Conservation (phyloP, 2,329 filamentous ascomycete species). For the Xylaria sp. region DNA sequence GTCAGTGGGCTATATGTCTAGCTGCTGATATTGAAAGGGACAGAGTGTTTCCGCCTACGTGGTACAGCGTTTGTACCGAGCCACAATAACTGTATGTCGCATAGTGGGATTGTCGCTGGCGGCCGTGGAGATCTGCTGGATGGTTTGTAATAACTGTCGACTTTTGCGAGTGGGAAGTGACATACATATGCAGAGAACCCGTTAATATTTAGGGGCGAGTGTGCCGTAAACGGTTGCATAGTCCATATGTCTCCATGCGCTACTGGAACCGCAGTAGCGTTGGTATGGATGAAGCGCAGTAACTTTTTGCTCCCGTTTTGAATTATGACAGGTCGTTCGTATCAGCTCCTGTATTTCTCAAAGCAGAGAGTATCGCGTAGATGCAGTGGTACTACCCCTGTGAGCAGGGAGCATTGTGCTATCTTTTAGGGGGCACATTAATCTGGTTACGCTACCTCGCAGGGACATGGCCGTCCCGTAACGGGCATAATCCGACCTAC, state of each 20-base stretch:
- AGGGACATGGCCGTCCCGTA: no score
- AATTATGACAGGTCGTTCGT: no score
- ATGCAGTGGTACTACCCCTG: no score
- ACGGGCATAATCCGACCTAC: no score
- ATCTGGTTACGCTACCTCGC: no score
- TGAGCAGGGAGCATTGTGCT: no score
- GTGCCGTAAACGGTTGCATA: constrained; percentile 40
- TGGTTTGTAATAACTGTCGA: constrained; percentile 41
- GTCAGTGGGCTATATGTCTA: constrained; percentile 27
- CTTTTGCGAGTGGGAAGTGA: constrained; percentile 47
- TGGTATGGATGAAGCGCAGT: no score
- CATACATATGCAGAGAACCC: constrained; percentile 52
- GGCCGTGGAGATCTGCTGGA: constrained; percentile 39
- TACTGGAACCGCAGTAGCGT: constrained; percentile 41
- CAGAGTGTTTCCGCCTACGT: constrained; percentile 23
- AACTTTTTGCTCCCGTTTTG: no score
- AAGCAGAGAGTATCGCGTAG: no score
- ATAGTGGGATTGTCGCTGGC: constrained; percentile 29
- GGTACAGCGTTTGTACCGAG: constrained; percentile 28
- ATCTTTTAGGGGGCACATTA: no score
- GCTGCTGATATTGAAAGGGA: constrained; percentile 29
- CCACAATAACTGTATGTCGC: constrained; percentile 25
- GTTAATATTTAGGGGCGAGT: constrained; percentile 43
- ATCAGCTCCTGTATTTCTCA: no score
- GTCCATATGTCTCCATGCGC: constrained; percentile 40